Evolutionary conservation across 345 rosid genomes (phyloP).

Genomic region (Brassica cretica): DNA sequence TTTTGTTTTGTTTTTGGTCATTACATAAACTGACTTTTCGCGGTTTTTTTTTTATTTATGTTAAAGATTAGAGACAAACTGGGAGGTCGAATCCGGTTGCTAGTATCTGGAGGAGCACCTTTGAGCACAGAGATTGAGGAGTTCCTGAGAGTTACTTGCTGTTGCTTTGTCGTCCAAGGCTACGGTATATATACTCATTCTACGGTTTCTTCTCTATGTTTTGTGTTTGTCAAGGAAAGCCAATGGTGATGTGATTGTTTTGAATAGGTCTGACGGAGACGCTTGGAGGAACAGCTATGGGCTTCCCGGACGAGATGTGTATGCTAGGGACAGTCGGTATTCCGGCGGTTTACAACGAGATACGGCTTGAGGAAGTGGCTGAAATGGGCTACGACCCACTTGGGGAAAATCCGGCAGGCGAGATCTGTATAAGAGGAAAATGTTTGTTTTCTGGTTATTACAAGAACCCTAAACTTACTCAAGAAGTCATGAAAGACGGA

Average conservation of each 20-base stretch:
- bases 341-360: conserved; percentile 64
- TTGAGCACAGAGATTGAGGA: conserved; percentile 83
- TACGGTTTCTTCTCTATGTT: neutral
- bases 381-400: conserved; percentile 97
- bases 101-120: conserved; percentile 91
- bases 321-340: conserved; percentile 82
- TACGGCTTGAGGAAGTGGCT: conserved; percentile 83
- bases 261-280: neutral
- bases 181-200: conserved; percentile 57
- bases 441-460: conserved; percentile 73
- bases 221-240: neutral
- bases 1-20: neutral
- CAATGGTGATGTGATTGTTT: neutral
- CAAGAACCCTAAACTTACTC: conserved; percentile 81
- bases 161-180: conserved; percentile 84
- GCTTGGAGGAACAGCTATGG: conserved; percentile 45
- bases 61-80: conserved; percentile 72
- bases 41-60: conserved; percentile 28
- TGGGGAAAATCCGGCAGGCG: conserved; percentile 70
- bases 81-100: conserved; percentile 81
- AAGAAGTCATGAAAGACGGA: conserved; percentile 70
- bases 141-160: conserved; percentile 88
- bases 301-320: conserved; percentile 91
- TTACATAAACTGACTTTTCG: neutral
- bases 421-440: conserved; percentile 83